These are phyloP conservation scores for Phytophthora brassicae DNA, from an alignment of 352 stramenopile genomes.

Conservation along the genomic window DNA sequence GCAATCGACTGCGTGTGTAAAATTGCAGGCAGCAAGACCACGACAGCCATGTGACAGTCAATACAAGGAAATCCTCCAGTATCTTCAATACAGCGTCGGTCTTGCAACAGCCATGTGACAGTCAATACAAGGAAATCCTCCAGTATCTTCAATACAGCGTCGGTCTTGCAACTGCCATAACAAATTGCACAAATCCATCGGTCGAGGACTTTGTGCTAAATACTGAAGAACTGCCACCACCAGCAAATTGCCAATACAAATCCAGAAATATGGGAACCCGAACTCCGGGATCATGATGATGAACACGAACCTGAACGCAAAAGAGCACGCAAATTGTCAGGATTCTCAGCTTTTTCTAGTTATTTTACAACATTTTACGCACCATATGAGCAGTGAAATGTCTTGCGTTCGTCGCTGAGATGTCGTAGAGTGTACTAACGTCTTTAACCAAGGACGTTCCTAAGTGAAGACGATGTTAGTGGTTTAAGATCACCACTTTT, in stretches of 20 bases:
- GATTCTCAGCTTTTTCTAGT: background rate
- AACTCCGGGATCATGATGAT: constrained; percentile 52
- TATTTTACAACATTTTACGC: background rate
- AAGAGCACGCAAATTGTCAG: constrained; percentile 10
- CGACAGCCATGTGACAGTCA: constrained; percentile 74
- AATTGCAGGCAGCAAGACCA: constrained; percentile 63
- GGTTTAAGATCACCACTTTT: background rate
- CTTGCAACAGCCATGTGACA: constrained; percentile 74
- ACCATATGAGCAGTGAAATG: constrained; percentile 70
- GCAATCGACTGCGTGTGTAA: constrained; percentile 38
- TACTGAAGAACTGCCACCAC: constrained; percentile 53
- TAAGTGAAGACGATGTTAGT: background rate
- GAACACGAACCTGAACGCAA: constrained; percentile 61
- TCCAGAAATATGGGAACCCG: constrained; percentile 73
- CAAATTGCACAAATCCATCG: constrained; percentile 51
- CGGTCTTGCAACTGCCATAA: constrained; percentile 31
- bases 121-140: constrained; percentile 71
- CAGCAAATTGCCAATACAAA: constrained; percentile 57
- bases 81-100: too few relatives aligned
- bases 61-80: constrained; percentile 66
- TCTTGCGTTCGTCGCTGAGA: constrained; percentile 61
- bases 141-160: constrained; percentile 47
- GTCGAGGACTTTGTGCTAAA: constrained; percentile 38
- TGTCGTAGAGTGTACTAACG: constrained; percentile 49
- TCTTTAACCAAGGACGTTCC: constrained; percentile 36